These are phyloP conservation scores for Cryphonectria naterciae DNA, from an alignment of 2,329 filamentous ascomycete species.

Conservation along the genomic window DNA sequence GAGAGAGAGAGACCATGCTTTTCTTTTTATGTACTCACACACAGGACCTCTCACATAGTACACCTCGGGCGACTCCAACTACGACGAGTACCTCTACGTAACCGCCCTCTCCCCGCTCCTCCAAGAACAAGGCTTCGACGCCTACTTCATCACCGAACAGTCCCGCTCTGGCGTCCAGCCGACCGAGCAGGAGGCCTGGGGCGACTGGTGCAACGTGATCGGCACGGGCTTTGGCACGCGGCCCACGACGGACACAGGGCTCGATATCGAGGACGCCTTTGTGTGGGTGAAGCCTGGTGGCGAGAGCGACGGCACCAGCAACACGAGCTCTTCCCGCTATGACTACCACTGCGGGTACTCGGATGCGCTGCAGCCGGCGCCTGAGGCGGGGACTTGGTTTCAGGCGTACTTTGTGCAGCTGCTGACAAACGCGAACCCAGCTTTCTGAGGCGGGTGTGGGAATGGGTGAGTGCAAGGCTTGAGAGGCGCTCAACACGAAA, in stretches of 20 bases:
- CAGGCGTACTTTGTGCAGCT: slow-evolving; percentile 63
- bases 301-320: slow-evolving; percentile 57
- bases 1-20: too few species aligned
- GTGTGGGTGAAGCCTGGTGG: slow-evolving; percentile 74
- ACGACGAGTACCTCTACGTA: slow-evolving; percentile 61
- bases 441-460: slow-evolving; percentile 42
- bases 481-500: background rate
- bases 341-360: slow-evolving; percentile 56
- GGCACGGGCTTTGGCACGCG: slow-evolving; percentile 61
- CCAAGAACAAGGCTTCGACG: slow-evolving; percentile 48
- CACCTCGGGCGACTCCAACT: slow-evolving; percentile 49
- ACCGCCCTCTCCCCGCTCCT: slow-evolving; percentile 68
- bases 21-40: background rate
- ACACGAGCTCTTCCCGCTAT: slow-evolving; percentile 54
- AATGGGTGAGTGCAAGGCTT: background rate
- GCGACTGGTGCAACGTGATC: slow-evolving; percentile 70
- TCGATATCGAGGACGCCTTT: slow-evolving; percentile 64
- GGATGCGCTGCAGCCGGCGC: slow-evolving; percentile 64
- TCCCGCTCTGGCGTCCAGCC: slow-evolving; percentile 61
- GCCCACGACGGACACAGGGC: slow-evolving; percentile 65
- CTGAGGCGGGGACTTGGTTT: slow-evolving; percentile 73
- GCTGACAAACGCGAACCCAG: slow-evolving; percentile 58
- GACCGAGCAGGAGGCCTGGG: slow-evolving; percentile 63
- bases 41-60: slow-evolving; percentile 36
- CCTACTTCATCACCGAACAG: slow-evolving; percentile 54